phyloP scores from a whole-genome alignment of 2,329 filamentous ascomycete species.

The Fusarium sarcochroum region DNA sequence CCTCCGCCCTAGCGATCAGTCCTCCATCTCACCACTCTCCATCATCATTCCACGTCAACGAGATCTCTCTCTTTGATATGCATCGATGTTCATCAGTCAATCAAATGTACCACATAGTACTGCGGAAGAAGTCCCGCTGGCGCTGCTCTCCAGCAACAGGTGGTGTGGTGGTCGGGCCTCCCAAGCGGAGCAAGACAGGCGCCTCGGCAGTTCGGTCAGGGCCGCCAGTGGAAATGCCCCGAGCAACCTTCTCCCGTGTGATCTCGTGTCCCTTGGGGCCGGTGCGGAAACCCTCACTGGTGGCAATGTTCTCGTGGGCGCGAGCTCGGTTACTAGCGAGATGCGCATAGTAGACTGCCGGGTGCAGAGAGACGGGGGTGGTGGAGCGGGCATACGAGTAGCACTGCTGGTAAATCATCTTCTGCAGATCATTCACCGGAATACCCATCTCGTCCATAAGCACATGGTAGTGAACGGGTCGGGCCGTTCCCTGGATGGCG shows the following conservation, averaged over 20 bases:
- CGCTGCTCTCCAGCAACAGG: slow-evolving; percentile 50
- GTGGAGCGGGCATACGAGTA: slow-evolving; percentile 95
- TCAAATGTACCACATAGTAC: slow-evolving; percentile 63
- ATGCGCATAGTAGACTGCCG: slow-evolving; percentile 96
- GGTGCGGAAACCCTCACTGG: slow-evolving; percentile 60
- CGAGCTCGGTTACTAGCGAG: slow-evolving; percentile 85
- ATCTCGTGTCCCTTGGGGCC: slow-evolving; percentile 62
- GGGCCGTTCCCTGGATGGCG: slow-evolving; percentile 93
- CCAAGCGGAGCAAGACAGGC: slow-evolving; percentile 51
- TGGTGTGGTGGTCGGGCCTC: slow-evolving; percentile 43
- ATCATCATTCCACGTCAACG: not conserved
- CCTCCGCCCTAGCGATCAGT: slow-evolving; percentile 38
- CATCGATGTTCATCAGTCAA: not conserved
- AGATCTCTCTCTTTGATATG: not conserved
- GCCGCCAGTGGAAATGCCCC: slow-evolving; percentile 52
- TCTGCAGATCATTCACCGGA: slow-evolving; percentile 78
- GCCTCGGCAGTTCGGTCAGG: slow-evolving; percentile 47
- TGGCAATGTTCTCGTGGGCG: slow-evolving; percentile 73
- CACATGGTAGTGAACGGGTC: slow-evolving; percentile 93
- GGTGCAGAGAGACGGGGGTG: slow-evolving; percentile 89
- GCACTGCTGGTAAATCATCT: slow-evolving; percentile 93
- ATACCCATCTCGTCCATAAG: slow-evolving; percentile 84
- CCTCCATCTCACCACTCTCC: slow-evolving; percentile 3
- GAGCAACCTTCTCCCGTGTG: slow-evolving; percentile 56
- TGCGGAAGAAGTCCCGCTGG: slow-evolving; percentile 54